Percentiles rank a stretch among this genome's conserved stretches.
Evolutionary conservation across 2,329 filamentous ascomycete genomes (phyloP).

Genomic region (Karstenula rhodostoma): DNA sequence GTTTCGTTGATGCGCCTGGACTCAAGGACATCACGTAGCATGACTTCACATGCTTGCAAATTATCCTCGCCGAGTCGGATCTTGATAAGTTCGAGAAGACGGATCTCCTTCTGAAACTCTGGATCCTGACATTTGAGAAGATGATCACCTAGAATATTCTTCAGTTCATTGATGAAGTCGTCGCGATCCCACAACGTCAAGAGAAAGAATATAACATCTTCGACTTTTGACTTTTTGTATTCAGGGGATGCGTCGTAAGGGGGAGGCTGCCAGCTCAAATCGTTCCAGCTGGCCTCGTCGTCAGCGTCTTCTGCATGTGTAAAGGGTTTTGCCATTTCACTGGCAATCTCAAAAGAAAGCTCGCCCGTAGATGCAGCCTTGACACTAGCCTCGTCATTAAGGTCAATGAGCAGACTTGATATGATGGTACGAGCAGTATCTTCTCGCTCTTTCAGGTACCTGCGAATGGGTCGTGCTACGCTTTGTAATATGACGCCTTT

Average conservation of each 20-base stretch:
- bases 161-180: slow-evolving; percentile 95
- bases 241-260: slow-evolving; percentile 90
- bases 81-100: slow-evolving; percentile 87
- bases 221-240: slow-evolving; percentile 86
- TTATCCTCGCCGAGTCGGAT: slow-evolving; percentile 84
- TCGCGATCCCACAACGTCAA: slow-evolving; percentile 88
- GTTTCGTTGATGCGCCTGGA: slow-evolving; percentile 76
- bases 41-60: slow-evolving; percentile 93
- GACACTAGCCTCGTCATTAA: slow-evolving; percentile 56
- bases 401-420: slow-evolving; percentile 72
- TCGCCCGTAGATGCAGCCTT: slow-evolving; percentile 66
- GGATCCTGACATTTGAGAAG: slow-evolving; percentile 69
- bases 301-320: slow-evolving; percentile 60
- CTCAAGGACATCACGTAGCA: slow-evolving; percentile 92
- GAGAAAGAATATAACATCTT: slow-evolving; percentile 90
- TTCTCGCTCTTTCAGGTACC: slow-evolving; percentile 79
- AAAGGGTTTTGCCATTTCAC: slow-evolving; percentile 69
- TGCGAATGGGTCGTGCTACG: slow-evolving; percentile 74
- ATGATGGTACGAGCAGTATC: slow-evolving; percentile 83
- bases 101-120: slow-evolving; percentile 78
- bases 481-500: slow-evolving; percentile 80
- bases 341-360: slow-evolving; percentile 71
- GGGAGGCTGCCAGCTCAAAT: slow-evolving; percentile 92
- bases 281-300: slow-evolving; percentile 84
- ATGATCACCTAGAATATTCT: slow-evolving; percentile 85